Conservation (phyloP, 169 alveolate genomes). For the Plasmodium gonderi region DNA sequence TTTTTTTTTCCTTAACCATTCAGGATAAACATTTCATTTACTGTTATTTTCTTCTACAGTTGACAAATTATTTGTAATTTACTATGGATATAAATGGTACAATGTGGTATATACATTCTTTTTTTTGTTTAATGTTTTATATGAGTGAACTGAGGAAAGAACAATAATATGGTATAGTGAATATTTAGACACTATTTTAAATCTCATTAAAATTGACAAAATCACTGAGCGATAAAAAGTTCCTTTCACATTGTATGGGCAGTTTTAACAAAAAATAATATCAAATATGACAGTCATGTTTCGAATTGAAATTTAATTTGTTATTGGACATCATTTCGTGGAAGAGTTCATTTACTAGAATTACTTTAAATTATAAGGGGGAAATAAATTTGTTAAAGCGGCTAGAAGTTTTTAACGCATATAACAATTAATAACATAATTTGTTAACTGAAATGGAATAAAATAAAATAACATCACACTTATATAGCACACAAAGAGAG, state of each 20-base stretch:
- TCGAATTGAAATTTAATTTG: not conserved
- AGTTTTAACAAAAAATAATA: not conserved
- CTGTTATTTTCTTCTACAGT: not conserved
- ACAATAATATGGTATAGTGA: not conserved
- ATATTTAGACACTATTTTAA: not conserved
- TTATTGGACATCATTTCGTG: not conserved
- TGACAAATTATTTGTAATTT: not conserved
- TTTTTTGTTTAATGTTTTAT: not conserved
- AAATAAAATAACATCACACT: not conserved
- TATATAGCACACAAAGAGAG: not conserved
- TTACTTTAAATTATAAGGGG: not conserved
- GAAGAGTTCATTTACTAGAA: not conserved
- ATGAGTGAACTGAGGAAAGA: not conserved
- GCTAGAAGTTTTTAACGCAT: not conserved
- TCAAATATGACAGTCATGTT: not conserved
- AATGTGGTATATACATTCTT: not conserved
- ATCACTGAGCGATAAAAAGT: not conserved
- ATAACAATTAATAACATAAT: not conserved
- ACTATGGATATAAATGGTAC: not conserved
- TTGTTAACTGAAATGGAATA: not conserved
- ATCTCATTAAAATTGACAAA: not conserved
- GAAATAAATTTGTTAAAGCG: not conserved
- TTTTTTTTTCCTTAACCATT: not conserved
- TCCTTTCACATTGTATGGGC: not conserved
- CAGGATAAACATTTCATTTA: not conserved